phyloP scores from a whole-genome alignment of 345 rosid species.

The Fremontodendron californicum region DNA sequence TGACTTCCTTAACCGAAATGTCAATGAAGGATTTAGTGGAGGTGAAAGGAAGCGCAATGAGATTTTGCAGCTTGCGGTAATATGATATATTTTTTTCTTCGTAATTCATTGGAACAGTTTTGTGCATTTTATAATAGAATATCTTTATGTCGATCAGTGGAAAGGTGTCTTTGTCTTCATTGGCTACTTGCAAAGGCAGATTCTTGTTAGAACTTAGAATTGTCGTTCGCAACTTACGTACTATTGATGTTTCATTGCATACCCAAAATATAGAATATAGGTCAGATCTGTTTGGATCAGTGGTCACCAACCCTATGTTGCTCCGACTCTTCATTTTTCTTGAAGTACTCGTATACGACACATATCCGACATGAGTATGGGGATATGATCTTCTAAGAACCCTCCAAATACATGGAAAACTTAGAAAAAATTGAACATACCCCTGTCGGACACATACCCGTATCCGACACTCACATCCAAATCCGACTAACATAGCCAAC shows the following conservation, averaged over 20 bases:
- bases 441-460: too few species aligned
- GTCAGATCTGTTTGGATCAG: background rate
- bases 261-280: background rate
- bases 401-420: too few species aligned
- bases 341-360: too few species aligned
- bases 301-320: too few species aligned
- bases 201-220: background rate
- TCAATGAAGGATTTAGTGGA: conserved; percentile 98
- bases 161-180: background rate
- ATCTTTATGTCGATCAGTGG: background rate
- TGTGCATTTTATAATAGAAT: background rate
- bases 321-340: too few species aligned
- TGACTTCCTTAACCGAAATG: conserved; percentile 92
- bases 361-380: too few species aligned
- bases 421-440: too few species aligned
- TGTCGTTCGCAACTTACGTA: background rate
- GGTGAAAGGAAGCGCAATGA: conserved; percentile 98
- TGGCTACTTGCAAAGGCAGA: background rate
- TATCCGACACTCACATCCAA: too few species aligned
- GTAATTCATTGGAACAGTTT: background rate
- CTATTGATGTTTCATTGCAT: background rate
- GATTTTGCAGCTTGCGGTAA: conserved; percentile 90
- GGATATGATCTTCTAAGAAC: too few species aligned
- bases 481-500: too few species aligned
- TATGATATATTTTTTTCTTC: background rate